phyloP scores from a whole-genome alignment of 2,329 filamentous ascomycete genomes.

The Akanthomyces muscarius region DNA sequence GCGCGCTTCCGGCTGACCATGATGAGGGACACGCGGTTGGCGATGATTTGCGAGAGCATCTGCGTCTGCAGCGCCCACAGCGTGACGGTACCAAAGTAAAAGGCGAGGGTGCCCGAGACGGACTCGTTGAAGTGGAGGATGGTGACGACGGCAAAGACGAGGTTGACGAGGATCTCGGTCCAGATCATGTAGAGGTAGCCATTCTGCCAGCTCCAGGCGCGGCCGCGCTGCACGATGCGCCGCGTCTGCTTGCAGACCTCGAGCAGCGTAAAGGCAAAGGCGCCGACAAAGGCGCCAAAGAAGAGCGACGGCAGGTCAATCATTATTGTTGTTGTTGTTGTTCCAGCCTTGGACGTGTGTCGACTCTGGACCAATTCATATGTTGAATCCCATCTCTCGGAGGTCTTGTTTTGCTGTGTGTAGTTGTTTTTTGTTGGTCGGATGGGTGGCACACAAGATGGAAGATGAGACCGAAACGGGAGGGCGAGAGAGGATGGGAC shows the following conservation, averaged over 20 bases:
- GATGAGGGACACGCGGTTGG: conserved; percentile 41
- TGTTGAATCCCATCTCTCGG: neutral
- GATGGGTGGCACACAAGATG: too few relatives aligned
- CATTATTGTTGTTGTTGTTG: neutral
- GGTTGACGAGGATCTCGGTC: conserved; percentile 10
- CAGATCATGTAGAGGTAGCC: conserved; percentile 18
- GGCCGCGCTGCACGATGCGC: conserved; percentile 21
- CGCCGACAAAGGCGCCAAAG: conserved; percentile 26
- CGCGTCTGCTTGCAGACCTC: conserved; percentile 24
- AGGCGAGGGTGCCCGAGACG: neutral
- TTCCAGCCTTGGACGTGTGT: too few relatives aligned
- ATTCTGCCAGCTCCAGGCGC: conserved; percentile 22
- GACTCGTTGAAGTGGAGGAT: neutral
- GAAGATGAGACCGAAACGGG: too few relatives aligned
- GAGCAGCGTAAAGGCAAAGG: conserved; percentile 25
- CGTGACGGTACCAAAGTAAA: conserved; percentile 12
- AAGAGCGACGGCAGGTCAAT: conserved; percentile 24
- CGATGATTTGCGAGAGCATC: conserved; percentile 41
- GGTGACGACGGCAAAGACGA: conserved; percentile 13
- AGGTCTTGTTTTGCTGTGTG: too few relatives aligned
- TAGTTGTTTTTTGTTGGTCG: too few relatives aligned
- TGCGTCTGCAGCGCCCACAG: conserved; percentile 32
- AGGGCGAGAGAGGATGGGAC: too few relatives aligned
- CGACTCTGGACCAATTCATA: neutral
- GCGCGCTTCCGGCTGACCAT: conserved; percentile 35